A percentile compares a stretch with the other conserved stretches of the same genome.
Evolutionary conservation across 768 basidiomycete species (phyloP).

Genomic region (Podaxis sp.): DNA sequence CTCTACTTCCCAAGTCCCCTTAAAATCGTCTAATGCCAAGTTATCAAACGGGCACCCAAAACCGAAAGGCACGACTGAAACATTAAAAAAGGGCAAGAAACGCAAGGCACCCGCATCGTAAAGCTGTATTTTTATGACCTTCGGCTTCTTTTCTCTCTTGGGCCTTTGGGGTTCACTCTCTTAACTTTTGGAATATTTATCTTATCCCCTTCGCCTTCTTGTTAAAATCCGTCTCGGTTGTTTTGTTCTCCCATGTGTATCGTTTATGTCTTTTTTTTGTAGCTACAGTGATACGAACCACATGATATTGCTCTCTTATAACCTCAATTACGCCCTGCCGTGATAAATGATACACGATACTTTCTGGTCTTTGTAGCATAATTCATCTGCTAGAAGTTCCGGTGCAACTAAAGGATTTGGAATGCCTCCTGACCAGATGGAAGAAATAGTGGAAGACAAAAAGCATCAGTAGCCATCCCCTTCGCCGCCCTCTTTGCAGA

Average conservation of each 20-base stretch:
- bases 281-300: conserved; percentile 12
- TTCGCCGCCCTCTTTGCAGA: conserved; percentile 93
- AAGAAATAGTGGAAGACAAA: neutral
- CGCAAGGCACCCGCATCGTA: conserved; percentile 40
- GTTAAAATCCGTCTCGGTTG: conserved; percentile 8
- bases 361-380: neutral
- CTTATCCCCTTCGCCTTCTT: conserved; percentile 13
- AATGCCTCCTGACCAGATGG: neutral
- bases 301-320: conserved; percentile 1
- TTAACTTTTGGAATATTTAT: conserved; percentile 17
- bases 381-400: neutral
- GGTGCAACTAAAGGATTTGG: neutral
- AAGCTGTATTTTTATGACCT: conserved; percentile 27
- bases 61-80: conserved; percentile 37
- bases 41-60: conserved; percentile 47
- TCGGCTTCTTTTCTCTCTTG: conserved; percentile 20
- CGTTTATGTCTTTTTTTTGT: conserved; percentile 13
- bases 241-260: conserved; percentile 11
- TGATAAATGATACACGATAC: neutral
- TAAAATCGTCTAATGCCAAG: conserved; percentile 35
- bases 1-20: conserved; percentile 29
- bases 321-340: neutral
- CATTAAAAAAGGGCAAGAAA: conserved; percentile 58
- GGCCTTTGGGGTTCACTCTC: conserved; percentile 16
- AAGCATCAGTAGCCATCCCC: conserved; percentile 83